Evolutionary conservation across 352 stramenopile genomes (phyloP).

Genomic region (Phytophthora megakarya): DNA sequence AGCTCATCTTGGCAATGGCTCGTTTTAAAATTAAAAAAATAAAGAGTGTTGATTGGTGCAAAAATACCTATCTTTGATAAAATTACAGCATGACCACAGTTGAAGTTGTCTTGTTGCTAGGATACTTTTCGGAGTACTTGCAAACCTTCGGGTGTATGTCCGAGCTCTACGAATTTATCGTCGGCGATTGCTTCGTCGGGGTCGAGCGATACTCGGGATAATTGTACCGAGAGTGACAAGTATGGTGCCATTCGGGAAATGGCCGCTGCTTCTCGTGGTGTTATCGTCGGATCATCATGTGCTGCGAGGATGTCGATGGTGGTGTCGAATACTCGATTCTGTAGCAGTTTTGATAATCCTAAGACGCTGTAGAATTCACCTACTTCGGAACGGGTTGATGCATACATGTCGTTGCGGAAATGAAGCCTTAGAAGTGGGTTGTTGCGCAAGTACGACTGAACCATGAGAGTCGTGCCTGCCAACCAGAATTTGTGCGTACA

Average conservation of each 20-base stretch:
- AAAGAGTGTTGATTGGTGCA: slow-evolving; percentile 21
- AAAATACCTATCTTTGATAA: neutral
- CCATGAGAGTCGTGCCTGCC: slow-evolving; percentile 31
- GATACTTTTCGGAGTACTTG: slow-evolving; percentile 65
- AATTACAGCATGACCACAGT: neutral
- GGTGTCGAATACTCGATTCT: slow-evolving; percentile 41
- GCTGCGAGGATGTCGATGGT: slow-evolving; percentile 55
- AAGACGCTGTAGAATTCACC: slow-evolving; percentile 59
- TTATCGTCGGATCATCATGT: slow-evolving; percentile 42
- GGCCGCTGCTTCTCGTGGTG: slow-evolving; percentile 53
- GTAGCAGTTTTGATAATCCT: slow-evolving; percentile 41
- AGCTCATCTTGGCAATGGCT: slow-evolving; percentile 38
- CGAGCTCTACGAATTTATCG: slow-evolving; percentile 56
- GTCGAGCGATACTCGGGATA: slow-evolving; percentile 44
- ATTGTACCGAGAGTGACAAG: slow-evolving; percentile 55
- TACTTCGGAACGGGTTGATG: slow-evolving; percentile 53
- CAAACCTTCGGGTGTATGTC: slow-evolving; percentile 47
- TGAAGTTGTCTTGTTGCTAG: slow-evolving; percentile 31
- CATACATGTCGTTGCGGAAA: slow-evolving; percentile 77
- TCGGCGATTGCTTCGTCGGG: slow-evolving; percentile 38
- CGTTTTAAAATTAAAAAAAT: neutral
- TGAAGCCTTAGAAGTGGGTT: slow-evolving; percentile 45
- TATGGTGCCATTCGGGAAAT: slow-evolving; percentile 49
- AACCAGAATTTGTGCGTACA: slow-evolving; percentile 72
- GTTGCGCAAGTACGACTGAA: slow-evolving; percentile 41